phyloP scores from a whole-genome alignment of 2,329 filamentous ascomycete species.

The Teratosphaeria epicoccoides region DNA sequence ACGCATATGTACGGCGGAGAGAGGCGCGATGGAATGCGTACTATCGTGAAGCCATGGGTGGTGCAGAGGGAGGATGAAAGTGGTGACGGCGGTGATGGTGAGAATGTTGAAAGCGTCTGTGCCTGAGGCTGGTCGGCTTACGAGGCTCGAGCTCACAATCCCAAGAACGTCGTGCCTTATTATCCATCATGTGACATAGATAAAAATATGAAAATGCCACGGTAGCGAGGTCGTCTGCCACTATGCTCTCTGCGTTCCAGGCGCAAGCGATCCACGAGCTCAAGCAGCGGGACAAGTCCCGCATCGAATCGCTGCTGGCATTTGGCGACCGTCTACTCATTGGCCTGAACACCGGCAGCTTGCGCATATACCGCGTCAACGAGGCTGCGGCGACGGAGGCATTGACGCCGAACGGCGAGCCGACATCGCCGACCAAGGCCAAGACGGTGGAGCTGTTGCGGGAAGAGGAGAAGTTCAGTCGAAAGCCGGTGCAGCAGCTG shows the following conservation, averaged over 20 bases:
- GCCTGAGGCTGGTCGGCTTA: background rate
- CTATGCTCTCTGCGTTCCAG: slow-evolving; percentile 83
- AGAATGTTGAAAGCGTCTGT: background rate
- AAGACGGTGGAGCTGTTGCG: slow-evolving; percentile 68
- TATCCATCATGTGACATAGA: background rate
- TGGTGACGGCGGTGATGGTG: background rate
- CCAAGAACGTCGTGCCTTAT: background rate
- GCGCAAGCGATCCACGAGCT: slow-evolving; percentile 96
- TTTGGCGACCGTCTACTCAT: slow-evolving; percentile 89
- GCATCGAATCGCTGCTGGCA: slow-evolving; percentile 89
- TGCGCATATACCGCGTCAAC: slow-evolving; percentile 87
- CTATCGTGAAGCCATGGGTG: slow-evolving; percentile 1
- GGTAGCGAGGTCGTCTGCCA: background rate
- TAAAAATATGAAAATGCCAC: background rate
- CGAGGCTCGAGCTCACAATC: background rate
- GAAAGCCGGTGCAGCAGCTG: slow-evolving; percentile 81
- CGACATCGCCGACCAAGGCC: slow-evolving; percentile 25
- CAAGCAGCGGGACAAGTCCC: slow-evolving; percentile 86
- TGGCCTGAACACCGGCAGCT: slow-evolving; percentile 76
- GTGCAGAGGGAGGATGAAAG: background rate
- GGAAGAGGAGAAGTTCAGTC: slow-evolving; percentile 89
- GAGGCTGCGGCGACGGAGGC: slow-evolving; percentile 38
- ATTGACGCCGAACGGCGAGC: slow-evolving; percentile 29
- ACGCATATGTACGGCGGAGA: slow-evolving; percentile 6
- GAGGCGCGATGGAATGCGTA: background rate